These are phyloP conservation scores for Symbiodinium natans DNA, from an alignment of 73 alveolate species.

Conservation along the genomic window DNA sequence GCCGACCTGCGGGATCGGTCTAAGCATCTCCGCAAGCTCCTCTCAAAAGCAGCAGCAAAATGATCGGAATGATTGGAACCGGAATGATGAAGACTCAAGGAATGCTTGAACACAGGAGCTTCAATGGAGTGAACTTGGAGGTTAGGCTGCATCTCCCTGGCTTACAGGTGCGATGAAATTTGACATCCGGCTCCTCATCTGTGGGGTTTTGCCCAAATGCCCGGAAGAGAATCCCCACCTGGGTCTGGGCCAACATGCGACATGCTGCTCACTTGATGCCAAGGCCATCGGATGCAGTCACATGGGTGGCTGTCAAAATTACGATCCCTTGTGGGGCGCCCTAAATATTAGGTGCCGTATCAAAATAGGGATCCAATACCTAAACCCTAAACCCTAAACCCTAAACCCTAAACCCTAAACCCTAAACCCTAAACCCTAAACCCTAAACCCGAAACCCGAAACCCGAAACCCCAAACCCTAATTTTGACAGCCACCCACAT, in stretches of 20 bases:
- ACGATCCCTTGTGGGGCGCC: no score
- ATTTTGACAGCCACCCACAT: no score
- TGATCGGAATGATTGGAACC: background rate
- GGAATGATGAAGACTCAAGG: no score
- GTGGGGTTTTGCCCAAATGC: conserved; percentile 93
- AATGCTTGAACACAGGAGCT: background rate
- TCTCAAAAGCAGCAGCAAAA: background rate
- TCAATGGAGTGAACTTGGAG: background rate
- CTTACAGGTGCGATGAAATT: background rate
- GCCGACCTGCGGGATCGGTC: conserved; percentile 89
- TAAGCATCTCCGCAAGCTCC: conserved; percentile 92
- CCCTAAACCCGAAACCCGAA: no score
- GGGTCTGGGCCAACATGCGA: background rate
- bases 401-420: no score
- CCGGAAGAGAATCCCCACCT: conserved; percentile 92
- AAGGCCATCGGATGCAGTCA: no score
- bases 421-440: no score
- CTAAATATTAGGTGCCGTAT: background rate
- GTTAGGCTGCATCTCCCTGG: no score
- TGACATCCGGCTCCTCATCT: conserved; percentile 37
- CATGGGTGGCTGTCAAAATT: no score
- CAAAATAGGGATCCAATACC: background rate
- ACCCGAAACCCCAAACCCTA: no score
- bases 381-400: background rate
- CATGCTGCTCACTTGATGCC: no score